Conservation (phyloP, 768 basidiomycete species). For the Candolleomyces efflorescens region DNA sequence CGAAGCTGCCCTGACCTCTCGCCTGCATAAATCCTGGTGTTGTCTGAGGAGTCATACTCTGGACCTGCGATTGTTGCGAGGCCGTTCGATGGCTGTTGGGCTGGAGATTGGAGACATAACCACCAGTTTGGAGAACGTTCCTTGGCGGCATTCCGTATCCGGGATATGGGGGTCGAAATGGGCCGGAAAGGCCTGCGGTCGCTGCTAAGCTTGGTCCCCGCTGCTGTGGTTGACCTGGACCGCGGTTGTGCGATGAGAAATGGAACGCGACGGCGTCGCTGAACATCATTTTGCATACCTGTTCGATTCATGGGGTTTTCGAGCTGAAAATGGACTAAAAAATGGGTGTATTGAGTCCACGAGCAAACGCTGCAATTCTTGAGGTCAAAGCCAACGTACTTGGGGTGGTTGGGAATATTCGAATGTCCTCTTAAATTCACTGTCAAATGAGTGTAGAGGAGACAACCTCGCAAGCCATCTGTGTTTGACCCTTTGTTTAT, state of each 20-base stretch:
- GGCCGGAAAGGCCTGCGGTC: conserved; percentile 55
- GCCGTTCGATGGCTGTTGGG: conserved; percentile 59
- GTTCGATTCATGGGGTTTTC: conserved; percentile 56
- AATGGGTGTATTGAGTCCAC: conserved; percentile 14
- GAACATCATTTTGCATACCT: conserved; percentile 33
- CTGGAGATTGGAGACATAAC: conserved; percentile 55
- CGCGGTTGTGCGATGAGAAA: conserved; percentile 21
- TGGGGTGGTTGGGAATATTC: conserved; percentile 14
- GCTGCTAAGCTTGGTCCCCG: conserved; percentile 72
- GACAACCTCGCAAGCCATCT: conserved; percentile 13
- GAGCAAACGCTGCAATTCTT: conserved; percentile 9
- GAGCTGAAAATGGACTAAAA: conserved; percentile 24
- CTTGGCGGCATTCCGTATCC: conserved; percentile 60
- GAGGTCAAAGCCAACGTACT: conserved; percentile 13
- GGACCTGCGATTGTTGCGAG: conserved; percentile 49
- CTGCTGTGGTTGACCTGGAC: conserved; percentile 74
- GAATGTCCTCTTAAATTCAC: conserved; percentile 15
- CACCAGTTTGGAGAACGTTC: conserved; percentile 43
- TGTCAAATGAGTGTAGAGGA: not conserved
- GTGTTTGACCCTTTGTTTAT: conserved; percentile 42
- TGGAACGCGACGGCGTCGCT: conserved; percentile 4
- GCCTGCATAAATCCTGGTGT: conserved; percentile 61
- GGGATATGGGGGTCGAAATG: conserved; percentile 57
- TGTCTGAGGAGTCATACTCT: conserved; percentile 51
- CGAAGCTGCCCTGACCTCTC: conserved; percentile 59